Base-by-base conservation (phyloP, 1,139 yeast genomes). In the Keqinozyma sinolaborantium region DNA sequence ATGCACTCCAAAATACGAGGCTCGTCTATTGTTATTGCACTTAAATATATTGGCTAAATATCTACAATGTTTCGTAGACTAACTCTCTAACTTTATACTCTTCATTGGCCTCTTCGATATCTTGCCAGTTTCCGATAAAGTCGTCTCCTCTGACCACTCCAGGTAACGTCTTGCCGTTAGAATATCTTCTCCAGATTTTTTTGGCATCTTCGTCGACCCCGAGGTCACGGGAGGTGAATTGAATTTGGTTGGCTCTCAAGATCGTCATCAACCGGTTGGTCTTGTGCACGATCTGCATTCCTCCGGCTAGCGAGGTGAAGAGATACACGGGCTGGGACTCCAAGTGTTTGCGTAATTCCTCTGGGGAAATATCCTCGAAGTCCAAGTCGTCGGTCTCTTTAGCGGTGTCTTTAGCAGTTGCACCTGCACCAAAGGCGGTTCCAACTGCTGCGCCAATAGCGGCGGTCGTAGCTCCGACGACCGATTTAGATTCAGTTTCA, bases 101-200 rank as follows among this genome's bases (percentile, higher is more conserved):
- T 51, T 87, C 96, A 48, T 85, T 83, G 14, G 92, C 87, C 32
- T 87, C 95, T 36, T 84, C 92, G 43, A 81, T 70, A 45, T 77
- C 86, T 52, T 79, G 75, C 83, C 83, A 83, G 51, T 82, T 79
- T 4, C 95, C 96, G 44, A 90, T 82, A 40, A 81, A 76, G 45
- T 87, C 95, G 45, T 81, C 87, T n/a, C 95, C 96, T 49, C 96
- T 73, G 16, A 90, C 88, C 14, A 92, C 74, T n/a, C 94, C 97
- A 2, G 98, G 98, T 34, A 88, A 72, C 2, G 76, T 62, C 48
- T 83, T 79, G 4, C 95, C 95, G 28, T 70, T 69, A 12, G 87
- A 72, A 42, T 80, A 75, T 53, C 94, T 73, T 50, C 79, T 81
- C 97, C 97, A 90, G 21, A 86, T 73, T 45, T 80, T 76, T 53